Evolutionary conservation across 1,139 yeast genomes (phyloP), one percentile per base, ranked within the genome.

Genomic region (Zygosaccharomyces sapae): DNA sequence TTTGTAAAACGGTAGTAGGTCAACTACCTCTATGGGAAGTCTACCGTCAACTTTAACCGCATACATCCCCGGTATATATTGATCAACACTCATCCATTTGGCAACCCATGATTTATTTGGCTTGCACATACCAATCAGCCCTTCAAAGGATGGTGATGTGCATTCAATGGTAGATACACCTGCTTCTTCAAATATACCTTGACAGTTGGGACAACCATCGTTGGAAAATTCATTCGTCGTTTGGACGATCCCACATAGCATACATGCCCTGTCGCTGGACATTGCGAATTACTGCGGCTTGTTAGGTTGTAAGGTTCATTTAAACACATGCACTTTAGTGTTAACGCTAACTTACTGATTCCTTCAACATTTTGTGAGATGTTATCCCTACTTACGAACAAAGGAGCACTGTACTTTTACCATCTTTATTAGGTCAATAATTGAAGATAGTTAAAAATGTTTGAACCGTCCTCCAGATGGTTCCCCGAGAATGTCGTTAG

Each of bases 121-220:
- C 50, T 85, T 89, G 45, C 95, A 89, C 55, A 89, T 76, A 1
- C 97, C 97, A 8, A 92, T 95, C 40, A 86, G 73, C 0, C 99
- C 99, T 71, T 92, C 99, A 64, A 89, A 94, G 0, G 96, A 81
- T 35, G 97, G 97, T 24, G 96, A 88, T 3, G 98, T 92, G 65
- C 96, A 89, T 61, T 89, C 96, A 65, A 86, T 86, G 38, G 87
- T 80, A 19, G 85, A 81, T 48, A 88, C 89, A 59, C 89, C 97
- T 47, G 83, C 81, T 59, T 86, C 92, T 47, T 82, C 83, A 63
- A 83, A 73, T 40, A 89, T 83, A 48, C 92, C 82, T 61, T 88
- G 97, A 70, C 98, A 92, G 71, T 92, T 92, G n/a, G 98, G 98
- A 68, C 99, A 92, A 8, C 97, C 97, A 20, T 80, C 79, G 47